Conservation (phyloP, 139 green algal genomes). For the Tetraselmis striata region DNA sequence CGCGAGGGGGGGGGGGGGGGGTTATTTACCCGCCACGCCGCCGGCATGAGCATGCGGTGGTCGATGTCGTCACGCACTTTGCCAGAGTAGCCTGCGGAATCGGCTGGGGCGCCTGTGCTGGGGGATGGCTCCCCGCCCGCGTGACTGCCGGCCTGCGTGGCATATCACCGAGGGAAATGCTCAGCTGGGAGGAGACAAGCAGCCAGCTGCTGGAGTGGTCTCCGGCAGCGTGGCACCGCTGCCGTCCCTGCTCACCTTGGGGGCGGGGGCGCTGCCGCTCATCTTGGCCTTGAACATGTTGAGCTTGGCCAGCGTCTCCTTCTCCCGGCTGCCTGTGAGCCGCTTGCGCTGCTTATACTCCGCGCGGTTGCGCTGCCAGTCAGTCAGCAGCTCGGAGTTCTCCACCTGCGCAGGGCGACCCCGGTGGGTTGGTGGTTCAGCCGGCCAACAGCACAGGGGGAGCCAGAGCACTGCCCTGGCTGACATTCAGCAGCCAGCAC, state of each 20-base stretch:
- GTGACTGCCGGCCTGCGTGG: no score
- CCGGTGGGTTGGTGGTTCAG: slow-evolving; percentile 14
- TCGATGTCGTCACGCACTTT: slow-evolving; percentile 54
- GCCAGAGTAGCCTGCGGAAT: slow-evolving; percentile 38
- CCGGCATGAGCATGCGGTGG: slow-evolving; percentile 60
- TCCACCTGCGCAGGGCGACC: no score
- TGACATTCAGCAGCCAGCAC: slow-evolving; percentile 14
- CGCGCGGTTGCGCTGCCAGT: slow-evolving; percentile 53
- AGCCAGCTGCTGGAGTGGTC: not conserved
- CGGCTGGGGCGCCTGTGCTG: no score
- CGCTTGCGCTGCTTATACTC: slow-evolving; percentile 63
- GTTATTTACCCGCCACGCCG: slow-evolving; percentile 57
- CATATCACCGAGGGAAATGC: no score
- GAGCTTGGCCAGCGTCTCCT: slow-evolving; percentile 56
- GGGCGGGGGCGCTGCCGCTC: slow-evolving; percentile 7
- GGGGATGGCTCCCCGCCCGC: no score
- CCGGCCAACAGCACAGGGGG: slow-evolving; percentile 8
- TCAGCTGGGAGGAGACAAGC: no score
- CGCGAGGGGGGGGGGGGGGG: not conserved
- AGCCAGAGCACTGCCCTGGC: slow-evolving; percentile 13
- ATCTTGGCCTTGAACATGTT: slow-evolving; percentile 44
- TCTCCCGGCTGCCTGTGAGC: slow-evolving; percentile 48
- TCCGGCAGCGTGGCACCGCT: no score
- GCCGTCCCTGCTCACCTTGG: not conserved
- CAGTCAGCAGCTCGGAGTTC: slow-evolving; percentile 63